Evolutionary conservation across 148 eudicot genomes (phyloP).

Genomic region (Rhododendron griersonianum): DNA sequence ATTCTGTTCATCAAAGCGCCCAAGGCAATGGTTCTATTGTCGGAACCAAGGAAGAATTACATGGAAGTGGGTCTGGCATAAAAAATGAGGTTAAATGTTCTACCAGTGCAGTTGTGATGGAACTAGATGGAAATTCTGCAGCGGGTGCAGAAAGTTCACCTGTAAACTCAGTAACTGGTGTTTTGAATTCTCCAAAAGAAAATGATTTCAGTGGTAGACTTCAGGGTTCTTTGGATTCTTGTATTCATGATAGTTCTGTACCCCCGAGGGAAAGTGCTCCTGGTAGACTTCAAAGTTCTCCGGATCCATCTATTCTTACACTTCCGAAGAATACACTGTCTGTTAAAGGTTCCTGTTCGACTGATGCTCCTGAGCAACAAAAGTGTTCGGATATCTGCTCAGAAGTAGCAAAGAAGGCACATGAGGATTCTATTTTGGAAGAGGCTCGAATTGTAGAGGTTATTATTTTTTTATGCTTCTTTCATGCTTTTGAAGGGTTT

Average conservation of each 20-base stretch:
- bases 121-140: conserved; percentile 24
- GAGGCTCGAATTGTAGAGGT: conserved; percentile 93
- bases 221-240: conserved; percentile 27
- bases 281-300: not conserved
- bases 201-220: conserved; percentile 22
- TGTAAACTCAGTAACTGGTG: conserved; percentile 7
- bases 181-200: conserved; percentile 23
- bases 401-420: conserved; percentile 50
- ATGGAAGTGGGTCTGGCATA: conserved; percentile 22
- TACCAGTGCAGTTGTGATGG: conserved; percentile 22
- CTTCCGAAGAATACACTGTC: conserved; percentile 10
- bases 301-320: conserved; percentile 3
- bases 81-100: conserved; percentile 31
- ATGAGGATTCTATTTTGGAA: conserved; percentile 79
- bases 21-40: conserved; percentile 34
- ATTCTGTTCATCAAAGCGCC: conserved; percentile 15
- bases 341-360: conserved; percentile 15
- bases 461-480: conserved; percentile 8
- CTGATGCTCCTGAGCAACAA: conserved; percentile 32
- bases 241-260: conserved; percentile 18
- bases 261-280: conserved; percentile 2
- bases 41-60: conserved; percentile 32
- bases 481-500: conserved; percentile 15
- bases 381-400: conserved; percentile 32
- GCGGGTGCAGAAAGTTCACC: conserved; percentile 27